Conservation (phyloP, 2,329 filamentous ascomycete genomes). For the Sodiomyces alkalinus region DNA sequence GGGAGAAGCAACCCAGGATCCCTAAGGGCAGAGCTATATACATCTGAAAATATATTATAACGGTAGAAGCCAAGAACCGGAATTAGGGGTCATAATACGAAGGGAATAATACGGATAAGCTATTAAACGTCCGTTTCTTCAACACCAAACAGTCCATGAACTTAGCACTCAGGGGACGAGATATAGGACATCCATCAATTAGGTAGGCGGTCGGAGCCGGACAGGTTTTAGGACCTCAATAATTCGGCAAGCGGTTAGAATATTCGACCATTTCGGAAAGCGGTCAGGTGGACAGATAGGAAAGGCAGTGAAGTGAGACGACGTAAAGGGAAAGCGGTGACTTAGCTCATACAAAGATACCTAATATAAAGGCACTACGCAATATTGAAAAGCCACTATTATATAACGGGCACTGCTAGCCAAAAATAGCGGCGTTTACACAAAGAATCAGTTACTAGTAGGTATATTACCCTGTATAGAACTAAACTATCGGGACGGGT, state of each 20-base stretch:
- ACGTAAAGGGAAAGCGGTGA: neutral
- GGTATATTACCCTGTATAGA: too few species aligned
- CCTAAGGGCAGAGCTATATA: too few species aligned
- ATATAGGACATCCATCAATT: conserved; percentile 1
- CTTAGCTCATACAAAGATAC: neutral
- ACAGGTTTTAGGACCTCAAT: neutral
- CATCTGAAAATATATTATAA: too few species aligned
- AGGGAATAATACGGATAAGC: too few species aligned
- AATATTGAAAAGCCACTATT: neutral
- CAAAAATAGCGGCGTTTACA: conserved; percentile 1
- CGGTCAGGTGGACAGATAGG: neutral
- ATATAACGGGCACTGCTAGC: conserved; percentile 1
- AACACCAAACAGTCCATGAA: conserved; percentile 1
- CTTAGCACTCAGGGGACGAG: neutral
- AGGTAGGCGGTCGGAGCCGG: conserved; percentile 1
- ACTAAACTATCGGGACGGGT: too few species aligned
- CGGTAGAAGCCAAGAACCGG: neutral
- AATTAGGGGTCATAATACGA: neutral
- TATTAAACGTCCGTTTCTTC: neutral
- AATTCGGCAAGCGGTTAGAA: neutral
- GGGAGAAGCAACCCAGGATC: neutral
- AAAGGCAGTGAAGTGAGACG: too few species aligned
- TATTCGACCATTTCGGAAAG: neutral
- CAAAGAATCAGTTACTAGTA: conserved; percentile 2
- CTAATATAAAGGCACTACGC: neutral